A percentile compares a stretch with the other conserved stretches of the same genome.
Conservation (phyloP, 2,329 filamentous ascomycete species). For the Penicillium sp. region DNA sequence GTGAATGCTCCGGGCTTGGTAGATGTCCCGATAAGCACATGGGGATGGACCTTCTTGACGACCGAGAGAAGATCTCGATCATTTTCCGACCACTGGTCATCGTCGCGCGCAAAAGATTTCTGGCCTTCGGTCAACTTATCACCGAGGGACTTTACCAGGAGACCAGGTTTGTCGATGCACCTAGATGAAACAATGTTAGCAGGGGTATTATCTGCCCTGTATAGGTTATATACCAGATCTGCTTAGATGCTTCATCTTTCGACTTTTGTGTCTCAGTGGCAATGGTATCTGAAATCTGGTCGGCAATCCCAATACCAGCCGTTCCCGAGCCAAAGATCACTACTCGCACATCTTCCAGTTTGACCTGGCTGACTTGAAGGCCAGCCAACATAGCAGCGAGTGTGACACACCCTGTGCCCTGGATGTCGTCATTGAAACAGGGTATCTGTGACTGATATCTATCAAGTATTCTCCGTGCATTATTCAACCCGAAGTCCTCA, state of each 20-base stretch:
- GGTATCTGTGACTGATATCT: constrained; percentile 69
- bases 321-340: constrained; percentile 78
- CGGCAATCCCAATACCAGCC: constrained; percentile 80
- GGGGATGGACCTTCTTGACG: constrained; percentile 69
- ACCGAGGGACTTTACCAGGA: constrained; percentile 64
- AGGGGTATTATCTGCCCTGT: not conserved
- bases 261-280: constrained; percentile 63
- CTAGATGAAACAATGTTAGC: constrained; percentile 39
- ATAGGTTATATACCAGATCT: constrained; percentile 64
- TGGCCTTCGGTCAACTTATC: constrained; percentile 66
- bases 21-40: constrained; percentile 80
- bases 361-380: constrained; percentile 64
- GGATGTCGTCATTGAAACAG: constrained; percentile 90
- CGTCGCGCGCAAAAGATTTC: constrained; percentile 62
- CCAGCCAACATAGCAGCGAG: constrained; percentile 78
- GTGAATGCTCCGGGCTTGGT: constrained; percentile 76
- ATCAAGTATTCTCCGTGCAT: constrained; percentile 74
- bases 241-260: constrained; percentile 70
- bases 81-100: constrained; percentile 60
- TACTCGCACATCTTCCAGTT: constrained; percentile 66
- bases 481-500: constrained; percentile 78
- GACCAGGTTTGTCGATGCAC: constrained; percentile 77
- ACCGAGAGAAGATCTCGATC: constrained; percentile 63
- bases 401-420: constrained; percentile 85
- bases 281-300: constrained; percentile 79